These are phyloP conservation scores for Galeopsis tetrahit DNA, from an alignment of 257 asterid species.

Conservation along the genomic window DNA sequence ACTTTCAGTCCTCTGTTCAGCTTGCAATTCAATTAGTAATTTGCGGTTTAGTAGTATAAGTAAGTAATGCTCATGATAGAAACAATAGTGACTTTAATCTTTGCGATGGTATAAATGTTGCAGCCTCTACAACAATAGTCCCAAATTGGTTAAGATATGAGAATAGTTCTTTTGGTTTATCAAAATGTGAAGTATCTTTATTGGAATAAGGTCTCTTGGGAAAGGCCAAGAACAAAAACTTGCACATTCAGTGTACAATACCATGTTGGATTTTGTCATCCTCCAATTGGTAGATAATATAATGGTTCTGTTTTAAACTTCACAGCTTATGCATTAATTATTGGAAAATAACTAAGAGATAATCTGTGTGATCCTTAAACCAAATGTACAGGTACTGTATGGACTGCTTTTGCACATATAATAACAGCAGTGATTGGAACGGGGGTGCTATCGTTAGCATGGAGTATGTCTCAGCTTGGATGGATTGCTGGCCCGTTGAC, in stretches of 20 bases:
- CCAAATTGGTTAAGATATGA: neutral
- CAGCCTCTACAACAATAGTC: neutral
- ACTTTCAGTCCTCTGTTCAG: neutral
- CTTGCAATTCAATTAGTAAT: neutral
- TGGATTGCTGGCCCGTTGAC: conserved; percentile 85
- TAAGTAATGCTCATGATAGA: conserved; percentile 1
- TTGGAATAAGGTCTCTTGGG: conserved; percentile 8
- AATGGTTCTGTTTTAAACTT: neutral
- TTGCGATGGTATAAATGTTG: neutral
- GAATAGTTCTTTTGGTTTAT: neutral
- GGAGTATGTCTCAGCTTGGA: conserved; percentile 80
- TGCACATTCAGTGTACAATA: neutral
- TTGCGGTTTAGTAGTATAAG: neutral
- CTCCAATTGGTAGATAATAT: neutral
- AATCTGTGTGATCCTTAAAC: conserved; percentile 19
- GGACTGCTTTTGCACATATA: conserved; percentile 75
- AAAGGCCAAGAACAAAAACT: neutral
- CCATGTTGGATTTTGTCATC: neutral
- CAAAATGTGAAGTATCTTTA: neutral
- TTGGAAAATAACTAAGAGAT: neutral
- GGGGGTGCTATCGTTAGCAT: conserved; percentile 78
- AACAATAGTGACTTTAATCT: neutral
- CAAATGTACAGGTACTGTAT: conserved; percentile 56
- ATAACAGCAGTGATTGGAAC: conserved; percentile 83
- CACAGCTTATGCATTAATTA: neutral